phyloP scores from a whole-genome alignment of 2,329 filamentous ascomycete species.

The Ceratocystis smalleyi region DNA sequence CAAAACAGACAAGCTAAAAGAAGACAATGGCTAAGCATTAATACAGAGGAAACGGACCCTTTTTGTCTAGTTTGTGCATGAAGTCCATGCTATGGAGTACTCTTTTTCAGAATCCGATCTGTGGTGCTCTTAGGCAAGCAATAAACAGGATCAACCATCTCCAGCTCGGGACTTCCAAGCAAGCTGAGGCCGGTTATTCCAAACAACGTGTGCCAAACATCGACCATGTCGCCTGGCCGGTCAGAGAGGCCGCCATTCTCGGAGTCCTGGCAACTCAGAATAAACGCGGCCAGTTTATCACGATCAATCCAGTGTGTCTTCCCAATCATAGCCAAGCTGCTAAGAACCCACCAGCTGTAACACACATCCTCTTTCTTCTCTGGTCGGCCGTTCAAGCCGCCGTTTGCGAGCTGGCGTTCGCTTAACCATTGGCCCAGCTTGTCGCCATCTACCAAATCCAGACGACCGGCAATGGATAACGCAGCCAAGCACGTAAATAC shows the following conservation, averaged over 20 bases:
- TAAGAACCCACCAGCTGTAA: conserved; percentile 98
- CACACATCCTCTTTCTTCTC: conserved; percentile 95
- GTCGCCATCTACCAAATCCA: conserved; percentile 64
- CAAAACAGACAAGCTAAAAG: no score
- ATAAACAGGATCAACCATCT: conserved; percentile 76
- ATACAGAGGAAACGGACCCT: no score
- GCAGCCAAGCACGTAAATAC: conserved; percentile 89
- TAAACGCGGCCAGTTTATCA: conserved; percentile 62
- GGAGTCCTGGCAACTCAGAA: conserved; percentile 74
- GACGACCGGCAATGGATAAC: conserved; percentile 61
- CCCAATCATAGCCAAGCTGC: conserved; percentile 77
- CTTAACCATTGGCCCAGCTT: conserved; percentile 80
- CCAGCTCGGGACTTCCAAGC: conserved; percentile 58
- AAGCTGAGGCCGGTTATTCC: conserved; percentile 78
- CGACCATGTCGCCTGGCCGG: conserved; percentile 82
- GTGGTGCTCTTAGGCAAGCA: conserved; percentile 59
- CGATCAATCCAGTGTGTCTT: conserved; percentile 87
- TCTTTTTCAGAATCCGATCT: conserved; percentile 31
- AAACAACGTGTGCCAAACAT: conserved; percentile 92
- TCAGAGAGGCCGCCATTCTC: conserved; percentile 78
- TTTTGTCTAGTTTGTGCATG: no score
- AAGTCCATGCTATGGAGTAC: not conserved
- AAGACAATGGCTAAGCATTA: no score
- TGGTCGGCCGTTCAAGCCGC: conserved; percentile 82
- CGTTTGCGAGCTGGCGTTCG: conserved; percentile 74